Conservation (phyloP, 192 early-diverging fungal species). For the Coemansia sp. region DNA sequence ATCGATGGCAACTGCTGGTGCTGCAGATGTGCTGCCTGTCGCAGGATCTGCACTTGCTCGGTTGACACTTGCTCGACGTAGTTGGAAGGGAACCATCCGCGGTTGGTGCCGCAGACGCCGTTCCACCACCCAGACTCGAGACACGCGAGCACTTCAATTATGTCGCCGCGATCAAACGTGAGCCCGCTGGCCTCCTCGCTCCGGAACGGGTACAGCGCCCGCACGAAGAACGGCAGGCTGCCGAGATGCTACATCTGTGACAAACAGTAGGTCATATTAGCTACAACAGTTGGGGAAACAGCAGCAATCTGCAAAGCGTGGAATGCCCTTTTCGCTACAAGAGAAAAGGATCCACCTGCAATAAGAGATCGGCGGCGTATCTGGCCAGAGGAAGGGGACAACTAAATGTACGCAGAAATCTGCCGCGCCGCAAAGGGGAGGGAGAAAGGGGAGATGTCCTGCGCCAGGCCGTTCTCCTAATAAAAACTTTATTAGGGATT, state of each 20-base stretch:
- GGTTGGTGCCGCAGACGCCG: slow-evolving; percentile 73
- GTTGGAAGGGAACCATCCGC: slow-evolving; percentile 92
- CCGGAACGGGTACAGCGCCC: slow-evolving; percentile 88
- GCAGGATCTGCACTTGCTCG: slow-evolving; percentile 56
- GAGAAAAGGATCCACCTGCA: not conserved
- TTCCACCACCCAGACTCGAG: slow-evolving; percentile 98
- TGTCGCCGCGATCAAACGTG: slow-evolving; percentile 80
- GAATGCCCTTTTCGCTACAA: slow-evolving; percentile 1
- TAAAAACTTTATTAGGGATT: slow-evolving; percentile 13
- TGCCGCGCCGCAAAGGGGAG: slow-evolving; percentile 2
- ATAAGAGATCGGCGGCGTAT: slow-evolving; percentile 4
- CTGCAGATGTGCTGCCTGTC: slow-evolving; percentile 35
- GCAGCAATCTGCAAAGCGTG: slow-evolving; percentile 1
- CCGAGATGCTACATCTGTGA: slow-evolving; percentile 31
- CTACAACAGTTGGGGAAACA: not conserved
- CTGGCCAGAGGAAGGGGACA: not conserved
- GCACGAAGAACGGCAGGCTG: slow-evolving; percentile 54
- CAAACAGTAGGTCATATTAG: not conserved
- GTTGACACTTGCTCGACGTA: slow-evolving; percentile 69
- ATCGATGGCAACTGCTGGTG: slow-evolving; percentile 9
- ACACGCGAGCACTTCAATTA: slow-evolving; percentile 87
- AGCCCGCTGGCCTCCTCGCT: slow-evolving; percentile 77
- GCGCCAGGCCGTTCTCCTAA: slow-evolving; percentile 6
- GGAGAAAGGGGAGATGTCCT: not conserved
- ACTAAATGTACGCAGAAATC: slow-evolving; percentile 1